Base-by-base conservation (phyloP, 257 asterid genomes). In the Cynanchum wilfordii region DNA sequence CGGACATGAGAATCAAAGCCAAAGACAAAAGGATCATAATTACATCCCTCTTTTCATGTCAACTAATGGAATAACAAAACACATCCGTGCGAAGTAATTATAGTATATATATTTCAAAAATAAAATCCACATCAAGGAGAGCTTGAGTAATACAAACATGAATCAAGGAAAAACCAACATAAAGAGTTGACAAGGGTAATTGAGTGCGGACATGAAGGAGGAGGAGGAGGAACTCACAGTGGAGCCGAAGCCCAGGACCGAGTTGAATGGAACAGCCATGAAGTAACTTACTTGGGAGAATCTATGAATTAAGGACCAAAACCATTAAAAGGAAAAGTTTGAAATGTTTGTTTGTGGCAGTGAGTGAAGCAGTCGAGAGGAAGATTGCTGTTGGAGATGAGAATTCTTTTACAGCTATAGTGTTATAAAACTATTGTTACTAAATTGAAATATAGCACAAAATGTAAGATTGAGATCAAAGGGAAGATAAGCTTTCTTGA, bases 261-360 rank as follows among this genome's bases (percentile, higher is more conserved):
- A 84, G 71, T 87, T 89, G 69, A 89, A 71, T 10, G 92, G 84
- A 84, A 79, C 88, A 56, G 87, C 90, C 92, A 89, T 88, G 62
- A 5, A 22, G 38, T 50, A 45, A 50, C 38, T 45, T 4, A 42
- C 17, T 47, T 19, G 59, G 22, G 50, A 36, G 50, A 64, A 64
- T 2, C 69, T 64, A 30, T 17, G n/a, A 12, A 16, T 62, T 16
- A 45, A 11, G 57, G 13, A n/a, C 24, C 72, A 49, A n/a, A n/a
- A 69, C 73, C 73, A 69, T 50, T 29, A 25, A 24, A 12, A 29
- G 27, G 63, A 56, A 24, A 17, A 17, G 27, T 7, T 1, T 0
- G 15, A 25, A 58, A 58, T 36, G 10, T 19, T 63, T 63, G 47
- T 36, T 36, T 64, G 69, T 64, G 69, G 69, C 69, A 36, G 69